Evolutionary conservation across 2,329 filamentous ascomycete genomes (phyloP), one percentile per base, ranked within the genome.

Genomic region (Beauveria asiatica): DNA sequence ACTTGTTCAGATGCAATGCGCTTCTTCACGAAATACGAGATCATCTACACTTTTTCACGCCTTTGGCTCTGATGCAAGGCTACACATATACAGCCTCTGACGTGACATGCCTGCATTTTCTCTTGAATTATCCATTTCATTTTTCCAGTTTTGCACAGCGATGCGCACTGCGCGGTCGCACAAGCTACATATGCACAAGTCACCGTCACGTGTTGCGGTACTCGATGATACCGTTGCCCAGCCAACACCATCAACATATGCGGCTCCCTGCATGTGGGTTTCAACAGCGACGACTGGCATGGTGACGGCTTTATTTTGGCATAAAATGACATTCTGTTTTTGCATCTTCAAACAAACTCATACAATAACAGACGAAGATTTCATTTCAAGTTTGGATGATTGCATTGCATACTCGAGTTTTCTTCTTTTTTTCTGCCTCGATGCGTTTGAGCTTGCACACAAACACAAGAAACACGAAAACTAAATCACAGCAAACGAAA

Each of bases 231-330:
- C 5, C 11, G 60, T 59, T 62, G 57, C 60, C 52, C 45, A 46
- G 56, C 52, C 60, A 59, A 62, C 56, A 21, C 10, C n/a, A 13
- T 13, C 21, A 44, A 44, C 30, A 21, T 39, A 49, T n/a, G 45
- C 16, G 27, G 41, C 53, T 44, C 41, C 53, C 30, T 46, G 23
- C 33, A 16, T 21, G 25, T 33, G 42, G 51, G 25, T 56, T 46
- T 25, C n/a, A 45, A 6, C 23, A 23, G 17, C 25, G 50, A 41
- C 50, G 17, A n/a, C 49, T 13, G 3, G 25, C 33, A 25, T 53
- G 11, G 13, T 21, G 21, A 25, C 10, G 23, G 52, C 19, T 55
- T 8, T 44, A 44, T 45, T 19, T 33, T n/a, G 39, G 37, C 33
- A 45, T 30, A 41, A 33, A 41, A 55, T 41, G 41, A 45, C 44